Evolutionary conservation across 202 grass and related monocot genomes (phyloP).

Genomic region (Alloteropsis angusta): DNA sequence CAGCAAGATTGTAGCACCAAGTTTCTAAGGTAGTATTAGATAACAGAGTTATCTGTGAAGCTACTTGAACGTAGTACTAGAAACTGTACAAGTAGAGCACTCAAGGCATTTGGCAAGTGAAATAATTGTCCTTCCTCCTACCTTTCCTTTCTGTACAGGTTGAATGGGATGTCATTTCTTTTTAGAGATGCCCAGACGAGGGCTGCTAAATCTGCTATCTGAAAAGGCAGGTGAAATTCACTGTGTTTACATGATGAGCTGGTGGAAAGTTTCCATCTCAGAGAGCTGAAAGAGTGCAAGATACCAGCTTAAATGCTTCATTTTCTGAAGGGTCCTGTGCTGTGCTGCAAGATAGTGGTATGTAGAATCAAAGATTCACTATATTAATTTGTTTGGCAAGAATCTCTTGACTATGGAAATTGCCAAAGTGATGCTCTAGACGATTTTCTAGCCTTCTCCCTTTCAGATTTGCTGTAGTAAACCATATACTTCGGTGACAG

Average conservation of each 20-base stretch:
- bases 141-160: conserved; percentile 54
- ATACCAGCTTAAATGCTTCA: conserved; percentile 5
- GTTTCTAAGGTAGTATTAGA: conserved; percentile 50
- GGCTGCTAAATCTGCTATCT: neutral
- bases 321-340: conserved; percentile 30
- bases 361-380: conserved; percentile 34
- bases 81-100: conserved; percentile 31
- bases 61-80: conserved; percentile 30
- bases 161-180: conserved; percentile 17
- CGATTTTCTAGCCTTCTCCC: neutral
- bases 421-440: neutral
- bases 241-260: conserved; percentile 27
- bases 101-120: conserved; percentile 32
- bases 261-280: conserved; percentile 12
- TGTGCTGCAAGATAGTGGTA: conserved; percentile 40
- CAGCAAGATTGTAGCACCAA: conserved; percentile 33
- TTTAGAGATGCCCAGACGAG: conserved; percentile 27
- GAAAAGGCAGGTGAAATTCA: neutral
- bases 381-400: conserved; percentile 9
- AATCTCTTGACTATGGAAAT: neutral
- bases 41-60: conserved; percentile 19
- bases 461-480: neutral
- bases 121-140: conserved; percentile 54
- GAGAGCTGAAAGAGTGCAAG: conserved; percentile 19
- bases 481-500: neutral